These are phyloP conservation scores for Quercus lobata DNA, from an alignment of 331 rosid genomes.

Conservation along the genomic window DNA sequence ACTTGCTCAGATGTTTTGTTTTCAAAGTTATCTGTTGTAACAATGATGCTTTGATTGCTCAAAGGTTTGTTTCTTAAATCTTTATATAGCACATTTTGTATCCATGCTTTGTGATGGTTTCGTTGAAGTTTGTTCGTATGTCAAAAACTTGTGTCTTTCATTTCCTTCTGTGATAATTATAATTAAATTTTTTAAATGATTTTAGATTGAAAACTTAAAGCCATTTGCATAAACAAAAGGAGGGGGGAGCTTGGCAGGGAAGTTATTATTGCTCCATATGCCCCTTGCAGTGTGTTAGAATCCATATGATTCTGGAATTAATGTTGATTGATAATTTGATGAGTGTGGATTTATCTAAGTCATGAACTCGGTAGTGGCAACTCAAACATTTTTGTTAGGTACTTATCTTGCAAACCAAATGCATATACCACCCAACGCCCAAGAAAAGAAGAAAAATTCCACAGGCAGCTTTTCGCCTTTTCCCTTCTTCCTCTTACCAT, in stretches of 20 bases:
- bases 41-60: slow-evolving; percentile 59
- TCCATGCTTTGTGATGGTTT: background rate
- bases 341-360: background rate
- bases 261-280: background rate
- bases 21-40: slow-evolving; percentile 87
- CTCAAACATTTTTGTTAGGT: background rate
- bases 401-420: background rate
- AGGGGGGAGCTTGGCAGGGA: background rate
- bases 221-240: background rate
- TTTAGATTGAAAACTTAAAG: background rate
- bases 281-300: background rate
- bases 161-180: background rate
- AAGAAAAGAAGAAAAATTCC: background rate
- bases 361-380: background rate
- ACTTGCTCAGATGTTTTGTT: slow-evolving; percentile 80
- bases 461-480: background rate
- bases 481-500: background rate
- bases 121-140: background rate
- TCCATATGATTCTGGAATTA: background rate
- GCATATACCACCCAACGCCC: background rate
- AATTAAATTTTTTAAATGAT: background rate
- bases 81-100: background rate
- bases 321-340: background rate
- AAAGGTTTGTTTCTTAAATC: slow-evolving; percentile 46
- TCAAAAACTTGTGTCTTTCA: background rate